phyloP scores from a whole-genome alignment of 2,329 filamentous ascomycete species.

The Clarireedia hainanense region DNA sequence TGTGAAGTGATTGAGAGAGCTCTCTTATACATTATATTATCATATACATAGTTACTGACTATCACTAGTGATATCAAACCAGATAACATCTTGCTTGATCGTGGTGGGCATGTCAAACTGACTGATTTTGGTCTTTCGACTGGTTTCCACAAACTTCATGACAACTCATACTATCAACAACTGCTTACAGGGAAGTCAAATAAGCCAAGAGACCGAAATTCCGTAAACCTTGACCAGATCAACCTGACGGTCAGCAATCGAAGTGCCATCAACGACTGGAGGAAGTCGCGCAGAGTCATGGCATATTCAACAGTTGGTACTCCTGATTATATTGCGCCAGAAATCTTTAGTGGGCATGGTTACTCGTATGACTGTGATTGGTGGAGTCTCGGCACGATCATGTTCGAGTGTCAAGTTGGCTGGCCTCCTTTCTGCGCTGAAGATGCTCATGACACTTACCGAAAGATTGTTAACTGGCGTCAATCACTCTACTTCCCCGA shows the following conservation, averaged over 20 bases:
- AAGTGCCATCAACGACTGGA: constrained; percentile 97
- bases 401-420: constrained; percentile 98
- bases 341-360: constrained; percentile 94
- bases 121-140: constrained; percentile 98
- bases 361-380: constrained; percentile 98
- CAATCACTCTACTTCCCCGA: constrained; percentile 94
- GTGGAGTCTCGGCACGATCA: constrained; percentile 98
- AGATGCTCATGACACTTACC: constrained; percentile 94
- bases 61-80: constrained; percentile 85
- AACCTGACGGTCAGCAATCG: constrained; percentile 97
- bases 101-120: constrained; percentile 93
- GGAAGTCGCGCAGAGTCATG: constrained; percentile 89
- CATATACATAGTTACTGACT: constrained; percentile 5
- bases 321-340: constrained; percentile 95
- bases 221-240: constrained; percentile 94
- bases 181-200: constrained; percentile 73
- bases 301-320: constrained; percentile 98
- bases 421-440: constrained; percentile 99
- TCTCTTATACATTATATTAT: background rate
- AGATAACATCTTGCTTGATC: constrained; percentile 94
- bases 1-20: background rate
- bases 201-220: constrained; percentile 76
- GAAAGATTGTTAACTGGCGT: constrained; percentile 98
- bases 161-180: constrained; percentile 97
- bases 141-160: constrained; percentile 94